Evolutionary conservation across 805 yeast species (phyloP).

Genomic region (Myxozyma mucilagina): DNA sequence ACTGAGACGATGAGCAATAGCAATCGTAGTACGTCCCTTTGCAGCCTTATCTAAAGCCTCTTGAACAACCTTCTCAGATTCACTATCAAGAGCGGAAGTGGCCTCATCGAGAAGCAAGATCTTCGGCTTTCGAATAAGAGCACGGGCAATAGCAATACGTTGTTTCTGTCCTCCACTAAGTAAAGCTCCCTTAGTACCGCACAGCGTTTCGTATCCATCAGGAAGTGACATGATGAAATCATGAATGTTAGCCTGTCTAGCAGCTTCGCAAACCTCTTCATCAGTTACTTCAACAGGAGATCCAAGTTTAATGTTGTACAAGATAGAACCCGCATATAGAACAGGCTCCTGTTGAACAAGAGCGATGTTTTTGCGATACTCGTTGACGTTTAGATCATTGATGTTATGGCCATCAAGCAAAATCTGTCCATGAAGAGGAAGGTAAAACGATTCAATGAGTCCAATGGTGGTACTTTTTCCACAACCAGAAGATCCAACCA

Average conservation of each 20-base stretch:
- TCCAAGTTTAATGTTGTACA: conserved; percentile 64
- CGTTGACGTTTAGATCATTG: conserved; percentile 50
- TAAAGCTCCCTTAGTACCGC: conserved; percentile 52
- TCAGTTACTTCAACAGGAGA: conserved; percentile 40
- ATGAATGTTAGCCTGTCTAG: conserved; percentile 54
- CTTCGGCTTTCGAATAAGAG: conserved; percentile 57
- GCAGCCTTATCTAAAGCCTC: conserved; percentile 60
- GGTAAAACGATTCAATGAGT: conserved; percentile 55
- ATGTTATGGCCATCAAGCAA: conserved; percentile 55
- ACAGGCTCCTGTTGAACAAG: conserved; percentile 61
- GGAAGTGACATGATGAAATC: conserved; percentile 55
- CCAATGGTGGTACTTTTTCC: conserved; percentile 52
- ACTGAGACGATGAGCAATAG: conserved; percentile 73
- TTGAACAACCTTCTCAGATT: conserved; percentile 69
- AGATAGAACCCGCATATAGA: conserved; percentile 74
- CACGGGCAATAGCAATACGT: conserved; percentile 63
- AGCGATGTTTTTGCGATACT: conserved; percentile 54
- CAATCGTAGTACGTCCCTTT: conserved; percentile 62
- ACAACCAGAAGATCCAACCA: conserved; percentile 83
- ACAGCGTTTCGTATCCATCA: conserved; percentile 52
- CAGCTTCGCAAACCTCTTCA: conserved; percentile 46
- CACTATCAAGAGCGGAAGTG: conserved; percentile 54
- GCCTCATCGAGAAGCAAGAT: conserved; percentile 61
- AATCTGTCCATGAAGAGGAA: conserved; percentile 52
- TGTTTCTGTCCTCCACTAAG: conserved; percentile 70